phyloP scores from a whole-genome alignment of 441 rosid species.

The Sinapis alba region DNA sequence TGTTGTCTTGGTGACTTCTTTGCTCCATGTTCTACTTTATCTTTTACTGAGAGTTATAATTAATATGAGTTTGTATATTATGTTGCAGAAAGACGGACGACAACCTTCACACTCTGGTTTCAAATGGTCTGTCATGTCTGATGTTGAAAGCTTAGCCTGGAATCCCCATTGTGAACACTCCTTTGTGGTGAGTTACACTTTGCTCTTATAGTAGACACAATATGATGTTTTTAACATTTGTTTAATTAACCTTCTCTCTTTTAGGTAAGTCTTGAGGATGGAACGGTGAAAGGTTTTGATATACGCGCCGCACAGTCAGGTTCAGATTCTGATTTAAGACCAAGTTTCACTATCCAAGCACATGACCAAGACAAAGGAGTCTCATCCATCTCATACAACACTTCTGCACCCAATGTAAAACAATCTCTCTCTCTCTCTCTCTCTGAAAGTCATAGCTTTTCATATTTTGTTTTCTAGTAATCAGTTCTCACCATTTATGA shows the following conservation, averaged over 20 bases:
- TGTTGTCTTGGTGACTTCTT: slow-evolving; percentile 89
- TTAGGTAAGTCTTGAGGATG: slow-evolving; percentile 87
- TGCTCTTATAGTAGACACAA: neutral
- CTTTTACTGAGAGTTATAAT: too few relatives aligned
- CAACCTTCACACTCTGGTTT: too few relatives aligned
- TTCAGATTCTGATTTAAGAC: slow-evolving; percentile 49
- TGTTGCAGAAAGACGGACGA: too few relatives aligned
- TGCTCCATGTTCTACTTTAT: too few relatives aligned
- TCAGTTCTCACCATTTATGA: too few relatives aligned
- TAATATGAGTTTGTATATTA: too few relatives aligned
- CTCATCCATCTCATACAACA: slow-evolving; percentile 54
- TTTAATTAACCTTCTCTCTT: neutral
- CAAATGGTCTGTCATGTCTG: too few relatives aligned
- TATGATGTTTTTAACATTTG: neutral
- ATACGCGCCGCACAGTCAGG: slow-evolving; percentile 63
- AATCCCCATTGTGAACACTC: slow-evolving; percentile 80
- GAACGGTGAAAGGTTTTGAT: slow-evolving; percentile 85
- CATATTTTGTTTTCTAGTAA: too few relatives aligned
- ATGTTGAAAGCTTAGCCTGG: slow-evolving; percentile 93
- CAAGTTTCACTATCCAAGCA: slow-evolving; percentile 79
- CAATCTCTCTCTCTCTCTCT: too few relatives aligned
- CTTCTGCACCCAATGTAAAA: neutral
- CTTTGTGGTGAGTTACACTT: slow-evolving; percentile 69
- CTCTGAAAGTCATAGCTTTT: too few relatives aligned
- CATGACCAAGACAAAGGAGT: slow-evolving; percentile 73